Conservation (phyloP, 805 yeast species). For the Saturnispora ahearnii region DNA sequence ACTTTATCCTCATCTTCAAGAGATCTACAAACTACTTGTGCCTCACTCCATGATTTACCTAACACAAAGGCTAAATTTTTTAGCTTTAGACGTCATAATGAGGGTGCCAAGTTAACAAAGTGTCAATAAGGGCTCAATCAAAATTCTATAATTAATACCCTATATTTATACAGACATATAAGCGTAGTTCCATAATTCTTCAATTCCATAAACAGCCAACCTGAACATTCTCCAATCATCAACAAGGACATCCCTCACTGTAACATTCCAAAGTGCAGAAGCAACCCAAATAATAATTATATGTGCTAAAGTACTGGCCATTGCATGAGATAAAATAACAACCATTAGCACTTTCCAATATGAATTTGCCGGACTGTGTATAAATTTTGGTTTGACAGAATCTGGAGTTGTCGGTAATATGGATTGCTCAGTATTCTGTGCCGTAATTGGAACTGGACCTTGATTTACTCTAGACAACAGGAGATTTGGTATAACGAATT, state of each 20-base stretch:
- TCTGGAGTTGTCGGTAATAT: background rate
- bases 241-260: conserved; percentile 14
- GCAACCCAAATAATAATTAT: conserved; percentile 19
- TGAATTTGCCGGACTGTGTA: background rate
- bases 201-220: conserved; percentile 15
- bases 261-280: conserved; percentile 15
- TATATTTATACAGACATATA: background rate
- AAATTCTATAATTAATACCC: no score
- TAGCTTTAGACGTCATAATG: background rate
- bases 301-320: conserved; percentile 17
- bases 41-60: no score
- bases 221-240: conserved; percentile 24
- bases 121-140: background rate
- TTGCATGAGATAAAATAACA: conserved; percentile 19
- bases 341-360: conserved; percentile 24
- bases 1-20: no score
- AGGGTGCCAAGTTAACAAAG: background rate
- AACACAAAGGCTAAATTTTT: background rate
- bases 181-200: conserved; percentile 15
- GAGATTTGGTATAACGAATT: background rate
- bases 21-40: no score
- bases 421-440: background rate
- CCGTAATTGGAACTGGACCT: background rate
- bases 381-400: background rate
- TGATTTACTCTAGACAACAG: background rate